phyloP scores from a whole-genome alignment of 768 basidiomycete genomes.

The Suillus weaverae region DNA sequence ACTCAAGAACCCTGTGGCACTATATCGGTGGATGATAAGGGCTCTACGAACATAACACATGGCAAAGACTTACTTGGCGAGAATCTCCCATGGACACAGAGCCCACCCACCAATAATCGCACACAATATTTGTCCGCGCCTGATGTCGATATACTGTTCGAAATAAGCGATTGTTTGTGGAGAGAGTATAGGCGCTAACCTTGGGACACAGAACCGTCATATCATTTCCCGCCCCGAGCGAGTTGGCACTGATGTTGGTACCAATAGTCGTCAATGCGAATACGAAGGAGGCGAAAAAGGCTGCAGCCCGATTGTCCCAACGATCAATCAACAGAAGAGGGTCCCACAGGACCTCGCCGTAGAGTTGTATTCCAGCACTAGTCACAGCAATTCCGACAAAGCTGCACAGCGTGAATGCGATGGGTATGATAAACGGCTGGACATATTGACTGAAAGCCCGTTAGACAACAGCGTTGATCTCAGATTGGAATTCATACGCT shows the following conservation, averaged over 20 bases:
- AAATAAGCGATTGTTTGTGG: not conserved
- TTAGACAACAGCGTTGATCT: constrained; percentile 5
- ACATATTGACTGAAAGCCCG: constrained; percentile 56
- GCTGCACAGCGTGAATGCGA: constrained; percentile 72
- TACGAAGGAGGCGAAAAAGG: constrained; percentile 78
- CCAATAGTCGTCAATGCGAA: constrained; percentile 74
- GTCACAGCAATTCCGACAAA: constrained; percentile 84
- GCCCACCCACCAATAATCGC: constrained; percentile 65
- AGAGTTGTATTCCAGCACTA: constrained; percentile 69
- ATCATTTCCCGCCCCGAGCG: constrained; percentile 77
- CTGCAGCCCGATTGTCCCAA: constrained; percentile 84
- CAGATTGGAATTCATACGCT: constrained; percentile 43
- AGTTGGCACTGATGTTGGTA: constrained; percentile 78
- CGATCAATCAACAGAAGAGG: constrained; percentile 71
- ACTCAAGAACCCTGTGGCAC: constrained; percentile 65
- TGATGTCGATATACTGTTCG: constrained; percentile 30
- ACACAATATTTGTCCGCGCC: constrained; percentile 29
- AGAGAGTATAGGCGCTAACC: constrained; percentile 11
- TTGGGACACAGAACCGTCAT: constrained; percentile 73
- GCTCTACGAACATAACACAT: not conserved
- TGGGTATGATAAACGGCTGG: constrained; percentile 76
- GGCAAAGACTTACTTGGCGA: constrained; percentile 39
- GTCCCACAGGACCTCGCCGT: constrained; percentile 73
- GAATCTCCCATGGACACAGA: constrained; percentile 81
- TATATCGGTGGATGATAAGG: constrained; percentile 12